Evolutionary conservation across 495 filamentous ascomycete genomes (phyloP).

Genomic region (Aspergillus incahuasiensis): DNA sequence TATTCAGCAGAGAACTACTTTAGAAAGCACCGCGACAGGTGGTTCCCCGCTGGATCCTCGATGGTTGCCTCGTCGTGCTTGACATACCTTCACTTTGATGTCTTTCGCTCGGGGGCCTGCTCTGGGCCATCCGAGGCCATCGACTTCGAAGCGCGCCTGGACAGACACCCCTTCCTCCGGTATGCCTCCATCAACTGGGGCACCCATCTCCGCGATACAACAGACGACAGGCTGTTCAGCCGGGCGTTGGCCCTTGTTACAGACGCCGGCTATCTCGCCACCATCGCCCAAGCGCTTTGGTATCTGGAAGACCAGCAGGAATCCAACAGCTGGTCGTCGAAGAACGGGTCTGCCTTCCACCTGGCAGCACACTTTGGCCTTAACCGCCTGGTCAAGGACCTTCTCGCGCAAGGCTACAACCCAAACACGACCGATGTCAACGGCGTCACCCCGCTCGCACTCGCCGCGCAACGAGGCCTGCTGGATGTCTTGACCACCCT

Average conservation of each 20-base stretch:
- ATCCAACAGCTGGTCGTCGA: slow-evolving; percentile 3
- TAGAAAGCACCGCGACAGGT: neutral
- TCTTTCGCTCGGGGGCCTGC: slow-evolving; percentile 4
- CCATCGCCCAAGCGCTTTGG: neutral
- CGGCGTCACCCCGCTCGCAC: neutral
- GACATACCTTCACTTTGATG: slow-evolving; percentile 1
- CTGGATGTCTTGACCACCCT: neutral
- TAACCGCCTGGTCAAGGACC: neutral
- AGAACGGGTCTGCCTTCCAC: slow-evolving; percentile 4
- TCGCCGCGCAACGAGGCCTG: neutral
- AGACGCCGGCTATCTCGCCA: neutral
- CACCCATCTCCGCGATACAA: neutral
- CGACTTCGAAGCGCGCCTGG: neutral
- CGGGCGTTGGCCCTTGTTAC: neutral
- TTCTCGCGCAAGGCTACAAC: neutral
- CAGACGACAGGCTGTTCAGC: neutral
- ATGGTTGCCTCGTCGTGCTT: neutral
- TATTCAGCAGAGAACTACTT: slow-evolving; percentile 7
- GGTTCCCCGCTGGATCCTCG: neutral
- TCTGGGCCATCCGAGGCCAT: slow-evolving; percentile 2
- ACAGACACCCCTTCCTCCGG: slow-evolving; percentile 4
- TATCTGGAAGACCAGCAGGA: slow-evolving; percentile 3
- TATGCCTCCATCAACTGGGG: slow-evolving; percentile 10
- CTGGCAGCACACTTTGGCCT: slow-evolving; percentile 6
- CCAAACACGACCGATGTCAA: neutral